A percentile compares a stretch with the other conserved stretches of the same genome.
These are phyloP conservation scores for Irpex sp. DNA, from an alignment of 1,284 basidiomycete genomes.

Conservation along the genomic window DNA sequence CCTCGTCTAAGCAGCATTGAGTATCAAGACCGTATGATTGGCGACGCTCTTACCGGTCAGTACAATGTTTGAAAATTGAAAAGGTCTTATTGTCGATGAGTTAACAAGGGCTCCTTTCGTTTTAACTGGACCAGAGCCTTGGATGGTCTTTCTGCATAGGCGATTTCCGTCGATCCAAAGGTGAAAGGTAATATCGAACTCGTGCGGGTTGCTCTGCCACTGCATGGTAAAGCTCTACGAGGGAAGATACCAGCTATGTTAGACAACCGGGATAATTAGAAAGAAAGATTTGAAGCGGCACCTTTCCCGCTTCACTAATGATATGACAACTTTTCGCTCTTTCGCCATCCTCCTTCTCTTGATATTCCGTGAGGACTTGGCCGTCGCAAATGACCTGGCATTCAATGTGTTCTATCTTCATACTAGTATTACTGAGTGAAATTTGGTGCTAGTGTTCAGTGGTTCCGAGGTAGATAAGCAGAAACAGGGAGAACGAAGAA, in stretches of 20 bases:
- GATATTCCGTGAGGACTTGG: neutral
- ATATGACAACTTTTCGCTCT: neutral
- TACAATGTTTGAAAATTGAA: neutral
- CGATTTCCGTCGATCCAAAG: too few species aligned
- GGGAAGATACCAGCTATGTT: too few species aligned
- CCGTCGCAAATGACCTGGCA: neutral
- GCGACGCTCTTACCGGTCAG: neutral
- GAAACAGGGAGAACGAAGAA: too few species aligned
- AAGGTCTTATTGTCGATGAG: neutral
- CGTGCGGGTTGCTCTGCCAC: too few species aligned
- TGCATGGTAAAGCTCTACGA: too few species aligned
- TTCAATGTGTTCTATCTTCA: neutral
- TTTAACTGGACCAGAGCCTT: accelerated
- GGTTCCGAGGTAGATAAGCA: neutral
- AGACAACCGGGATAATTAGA: too few species aligned
- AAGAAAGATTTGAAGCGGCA: neutral
- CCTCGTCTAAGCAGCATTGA: neutral
- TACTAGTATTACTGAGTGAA: neutral
- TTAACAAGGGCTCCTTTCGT: too few species aligned
- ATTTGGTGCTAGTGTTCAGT: too few species aligned
- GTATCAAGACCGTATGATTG: neutral
- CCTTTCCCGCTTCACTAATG: neutral
- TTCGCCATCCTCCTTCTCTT: neutral
- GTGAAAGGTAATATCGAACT: too few species aligned
- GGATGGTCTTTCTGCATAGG: too few species aligned